These are phyloP conservation scores for Capronia epimyces DNA, from an alignment of 2,329 filamentous ascomycete genomes.

Conservation along the genomic window DNA sequence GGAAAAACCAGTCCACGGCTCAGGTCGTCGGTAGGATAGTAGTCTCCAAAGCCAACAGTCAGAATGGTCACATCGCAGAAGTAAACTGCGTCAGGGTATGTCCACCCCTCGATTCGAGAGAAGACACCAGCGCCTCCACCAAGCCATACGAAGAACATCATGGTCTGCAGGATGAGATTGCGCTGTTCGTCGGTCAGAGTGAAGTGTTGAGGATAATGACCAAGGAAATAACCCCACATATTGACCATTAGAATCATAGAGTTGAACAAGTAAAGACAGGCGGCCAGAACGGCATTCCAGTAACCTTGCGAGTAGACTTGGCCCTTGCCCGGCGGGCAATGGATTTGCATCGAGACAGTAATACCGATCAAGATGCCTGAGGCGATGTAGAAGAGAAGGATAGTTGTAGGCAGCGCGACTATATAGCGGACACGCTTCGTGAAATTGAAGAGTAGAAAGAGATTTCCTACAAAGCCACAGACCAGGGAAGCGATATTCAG, in stretches of 20 bases:
- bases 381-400: slow-evolving; percentile 67
- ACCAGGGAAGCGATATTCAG: slow-evolving; percentile 73
- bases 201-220: slow-evolving; percentile 75
- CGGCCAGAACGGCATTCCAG: slow-evolving; percentile 78
- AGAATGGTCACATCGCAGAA: slow-evolving; percentile 68
- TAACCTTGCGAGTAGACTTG: slow-evolving; percentile 71
- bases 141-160: slow-evolving; percentile 75
- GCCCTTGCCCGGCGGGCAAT: slow-evolving; percentile 48
- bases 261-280: slow-evolving; percentile 71
- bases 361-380: slow-evolving; percentile 60
- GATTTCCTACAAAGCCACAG: slow-evolving; percentile 70
- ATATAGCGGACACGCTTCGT: slow-evolving; percentile 72
- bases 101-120: slow-evolving; percentile 56
- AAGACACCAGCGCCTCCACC: slow-evolving; percentile 73
- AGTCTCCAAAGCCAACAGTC: slow-evolving; percentile 59
- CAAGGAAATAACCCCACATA: slow-evolving; percentile 68
- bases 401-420: slow-evolving; percentile 76
- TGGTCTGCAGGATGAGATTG: slow-evolving; percentile 85
- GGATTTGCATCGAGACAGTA: slow-evolving; percentile 60
- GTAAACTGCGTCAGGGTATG: slow-evolving; percentile 71
- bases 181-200: slow-evolving; percentile 71
- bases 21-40: slow-evolving; percentile 51
- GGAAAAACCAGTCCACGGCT: slow-evolving; percentile 72
- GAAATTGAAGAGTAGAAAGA: slow-evolving; percentile 83
- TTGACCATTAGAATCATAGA: slow-evolving; percentile 72